A percentile compares a stretch with the other conserved stretches of the same genome.
These are phyloP conservation scores for Acmispon strigosus DNA, from an alignment of 306 rosid genomes.

Conservation along the genomic window DNA sequence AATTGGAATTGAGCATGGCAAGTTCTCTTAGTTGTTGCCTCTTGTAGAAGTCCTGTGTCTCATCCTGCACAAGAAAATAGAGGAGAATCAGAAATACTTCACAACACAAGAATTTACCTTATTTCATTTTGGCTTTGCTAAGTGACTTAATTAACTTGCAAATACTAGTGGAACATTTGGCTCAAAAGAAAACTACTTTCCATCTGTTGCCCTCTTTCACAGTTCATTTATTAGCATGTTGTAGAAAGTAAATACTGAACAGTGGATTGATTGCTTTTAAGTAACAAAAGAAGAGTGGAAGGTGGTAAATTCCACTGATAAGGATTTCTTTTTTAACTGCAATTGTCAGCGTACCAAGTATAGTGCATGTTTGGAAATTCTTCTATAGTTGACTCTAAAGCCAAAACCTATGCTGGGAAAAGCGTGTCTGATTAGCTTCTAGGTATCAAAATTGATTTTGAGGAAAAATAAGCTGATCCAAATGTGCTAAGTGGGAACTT, in stretches of 20 bases:
- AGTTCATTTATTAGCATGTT: not conserved
- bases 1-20: constrained; percentile 47
- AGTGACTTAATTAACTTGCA: not conserved
- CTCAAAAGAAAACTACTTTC: not conserved
- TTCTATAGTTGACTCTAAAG: too few species aligned
- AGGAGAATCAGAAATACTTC: not conserved
- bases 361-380: too few species aligned
- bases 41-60: constrained; percentile 68
- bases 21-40: constrained; percentile 63
- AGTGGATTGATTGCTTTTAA: not conserved
- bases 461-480: too few species aligned
- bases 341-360: too few species aligned
- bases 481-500: not conserved
- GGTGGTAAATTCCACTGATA: not conserved
- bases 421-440: too few species aligned
- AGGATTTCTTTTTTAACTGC: too few species aligned
- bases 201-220: not conserved
- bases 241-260: not conserved
- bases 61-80: constrained; percentile 49
- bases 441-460: too few species aligned
- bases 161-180: not conserved
- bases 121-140: not conserved
- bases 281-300: not conserved
- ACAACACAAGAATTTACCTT: not conserved
- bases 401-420: too few species aligned